Conservation (phyloP, 1,284 basidiomycete species). For the Sporisorium reilianum region DNA sequence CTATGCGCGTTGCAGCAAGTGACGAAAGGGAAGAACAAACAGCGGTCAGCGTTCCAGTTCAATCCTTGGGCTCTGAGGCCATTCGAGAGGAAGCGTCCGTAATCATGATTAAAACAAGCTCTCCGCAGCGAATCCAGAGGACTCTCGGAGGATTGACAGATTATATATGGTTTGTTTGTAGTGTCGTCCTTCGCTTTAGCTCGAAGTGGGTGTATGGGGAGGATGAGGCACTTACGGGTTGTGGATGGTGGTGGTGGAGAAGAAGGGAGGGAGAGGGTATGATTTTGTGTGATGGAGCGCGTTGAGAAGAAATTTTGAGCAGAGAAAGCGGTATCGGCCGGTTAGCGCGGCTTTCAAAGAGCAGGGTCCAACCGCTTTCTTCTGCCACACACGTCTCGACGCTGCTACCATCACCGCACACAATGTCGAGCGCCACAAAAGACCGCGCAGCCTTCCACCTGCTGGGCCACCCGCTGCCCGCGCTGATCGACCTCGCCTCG, state of each 20-base stretch:
- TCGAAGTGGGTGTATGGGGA: not conserved
- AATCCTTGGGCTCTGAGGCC: not conserved
- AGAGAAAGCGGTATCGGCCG: slow-evolving; percentile 31
- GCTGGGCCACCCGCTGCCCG: slow-evolving; percentile 62
- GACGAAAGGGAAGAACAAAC: not conserved
- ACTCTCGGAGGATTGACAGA: slow-evolving; percentile 53
- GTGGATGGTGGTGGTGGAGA: slow-evolving; percentile 16
- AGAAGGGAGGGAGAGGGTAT: not conserved
- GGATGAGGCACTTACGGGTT: slow-evolving; percentile 12
- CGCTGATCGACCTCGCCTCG: slow-evolving; percentile 52
- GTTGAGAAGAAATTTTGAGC: not conserved
- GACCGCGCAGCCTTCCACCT: slow-evolving; percentile 60
- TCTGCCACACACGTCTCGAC: not conserved
- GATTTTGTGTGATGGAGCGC: not conserved
- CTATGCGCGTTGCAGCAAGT: not conserved
- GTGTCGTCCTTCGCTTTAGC: slow-evolving; percentile 38
- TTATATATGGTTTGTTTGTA: slow-evolving; percentile 30
- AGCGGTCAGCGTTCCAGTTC: not conserved
- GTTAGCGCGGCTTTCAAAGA: not conserved
- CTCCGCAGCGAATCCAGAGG: slow-evolving; percentile 5
- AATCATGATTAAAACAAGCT: slow-evolving; percentile 7
- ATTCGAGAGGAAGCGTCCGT: slow-evolving; percentile 9
- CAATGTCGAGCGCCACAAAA: slow-evolving; percentile 3
- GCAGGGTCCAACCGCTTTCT: slow-evolving; percentile 13
- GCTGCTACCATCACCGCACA: not conserved